Conservation (phyloP, 805 yeast species). For the Hanseniaspora jakobsenii region DNA sequence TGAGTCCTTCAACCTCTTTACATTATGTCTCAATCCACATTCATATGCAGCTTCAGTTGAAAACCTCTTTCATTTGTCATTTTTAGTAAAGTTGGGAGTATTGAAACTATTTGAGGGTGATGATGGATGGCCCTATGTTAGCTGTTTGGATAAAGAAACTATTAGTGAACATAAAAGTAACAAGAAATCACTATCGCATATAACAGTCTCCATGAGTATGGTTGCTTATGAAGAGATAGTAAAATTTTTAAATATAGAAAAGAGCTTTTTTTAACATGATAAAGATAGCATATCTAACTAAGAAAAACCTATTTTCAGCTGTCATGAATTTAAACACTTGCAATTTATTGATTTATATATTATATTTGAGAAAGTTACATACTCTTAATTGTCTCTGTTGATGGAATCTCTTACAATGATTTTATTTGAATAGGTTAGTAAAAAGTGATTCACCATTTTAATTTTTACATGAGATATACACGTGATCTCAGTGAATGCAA, state of each 20-base stretch:
- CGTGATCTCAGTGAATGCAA: too few relatives aligned
- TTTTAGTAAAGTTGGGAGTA: conserved; percentile 62
- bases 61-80: conserved; percentile 71
- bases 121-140: conserved; percentile 34
- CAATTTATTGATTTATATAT: too few relatives aligned
- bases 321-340: not conserved
- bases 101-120: conserved; percentile 44
- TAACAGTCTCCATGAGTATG: conserved; percentile 60
- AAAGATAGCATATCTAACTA: not conserved
- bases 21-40: conserved; percentile 59
- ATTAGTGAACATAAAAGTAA: conserved; percentile 23
- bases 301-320: not conserved
- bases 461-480: too few relatives aligned
- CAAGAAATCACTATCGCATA: conserved; percentile 38
- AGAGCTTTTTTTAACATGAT: not conserved
- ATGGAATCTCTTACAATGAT: too few relatives aligned
- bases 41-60: conserved; percentile 74
- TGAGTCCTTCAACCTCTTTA: conserved; percentile 43
- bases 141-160: conserved; percentile 24
- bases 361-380: too few relatives aligned
- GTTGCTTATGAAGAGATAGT: conserved; percentile 53
- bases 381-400: too few relatives aligned
- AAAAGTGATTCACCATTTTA: too few relatives aligned
- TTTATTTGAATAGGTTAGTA: too few relatives aligned
- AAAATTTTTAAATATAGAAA: conserved; percentile 37